A percentile compares a stretch with the other conserved stretches of the same genome.
These are phyloP conservation scores for Pseudogymnoascus sp. DNA, from an alignment of 2,329 filamentous ascomycete genomes.

Conservation along the genomic window DNA sequence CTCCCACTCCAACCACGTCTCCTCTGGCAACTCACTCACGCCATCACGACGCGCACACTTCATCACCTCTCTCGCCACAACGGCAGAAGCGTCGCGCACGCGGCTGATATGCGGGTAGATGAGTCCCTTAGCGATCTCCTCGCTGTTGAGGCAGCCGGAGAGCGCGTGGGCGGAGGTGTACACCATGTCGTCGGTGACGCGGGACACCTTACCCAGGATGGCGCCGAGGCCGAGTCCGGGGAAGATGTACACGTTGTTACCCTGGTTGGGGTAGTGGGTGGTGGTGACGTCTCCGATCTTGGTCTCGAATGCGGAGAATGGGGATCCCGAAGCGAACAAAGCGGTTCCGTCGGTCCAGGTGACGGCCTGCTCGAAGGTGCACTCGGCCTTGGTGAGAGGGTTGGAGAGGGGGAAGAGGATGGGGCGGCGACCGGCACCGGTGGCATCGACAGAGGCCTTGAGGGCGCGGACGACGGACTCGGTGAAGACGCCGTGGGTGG, in stretches of 20 bases:
- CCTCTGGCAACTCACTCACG: constrained; percentile 62
- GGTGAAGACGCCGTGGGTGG: constrained; percentile 91
- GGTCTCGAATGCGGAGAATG: constrained; percentile 65
- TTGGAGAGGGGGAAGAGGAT: constrained; percentile 97
- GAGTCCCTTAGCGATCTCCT: constrained; percentile 76
- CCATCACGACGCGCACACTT: constrained; percentile 79
- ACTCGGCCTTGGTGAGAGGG: constrained; percentile 93
- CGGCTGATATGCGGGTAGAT: constrained; percentile 89
- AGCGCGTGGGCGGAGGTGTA: constrained; percentile 86
- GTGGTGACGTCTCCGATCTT: constrained; percentile 54
- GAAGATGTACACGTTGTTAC: constrained; percentile 91
- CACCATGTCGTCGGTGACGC: constrained; percentile 91
- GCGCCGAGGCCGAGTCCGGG: constrained; percentile 90
- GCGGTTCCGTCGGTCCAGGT: constrained; percentile 84
- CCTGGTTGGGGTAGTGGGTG: constrained; percentile 73
- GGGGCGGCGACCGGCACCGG: constrained; percentile 66
- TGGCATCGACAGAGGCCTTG: constrained; percentile 56
- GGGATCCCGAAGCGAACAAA: constrained; percentile 92
- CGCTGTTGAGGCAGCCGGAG: constrained; percentile 67
- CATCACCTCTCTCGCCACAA: constrained; percentile 88
- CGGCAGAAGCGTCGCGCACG: constrained; percentile 81
- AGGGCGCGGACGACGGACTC: constrained; percentile 72
- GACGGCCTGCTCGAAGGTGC: constrained; percentile 90
- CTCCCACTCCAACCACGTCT: constrained; percentile 66
- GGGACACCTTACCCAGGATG: constrained; percentile 81